Evolutionary conservation across 2,329 filamentous ascomycete species (phyloP).

Genomic region (Fusarium gaditjirri): DNA sequence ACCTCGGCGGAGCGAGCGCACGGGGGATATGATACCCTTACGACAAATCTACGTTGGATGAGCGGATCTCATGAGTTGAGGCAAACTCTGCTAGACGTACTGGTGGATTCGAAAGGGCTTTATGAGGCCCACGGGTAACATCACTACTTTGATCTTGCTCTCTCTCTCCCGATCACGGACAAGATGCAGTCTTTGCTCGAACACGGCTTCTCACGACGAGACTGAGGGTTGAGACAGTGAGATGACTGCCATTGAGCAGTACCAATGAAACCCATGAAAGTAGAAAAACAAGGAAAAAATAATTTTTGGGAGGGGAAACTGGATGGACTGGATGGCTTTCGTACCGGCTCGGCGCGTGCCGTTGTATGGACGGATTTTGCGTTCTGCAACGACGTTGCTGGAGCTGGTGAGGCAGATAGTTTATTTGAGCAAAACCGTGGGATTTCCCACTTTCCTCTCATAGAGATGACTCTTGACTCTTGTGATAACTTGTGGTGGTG

Average conservation of each 20-base stretch:
- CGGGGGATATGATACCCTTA: conserved; percentile 51
- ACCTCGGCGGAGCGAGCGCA: conserved; percentile 39
- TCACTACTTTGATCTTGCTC: conserved; percentile 25
- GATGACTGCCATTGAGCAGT: conserved; percentile 29
- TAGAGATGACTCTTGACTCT: background rate
- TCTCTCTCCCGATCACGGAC: conserved; percentile 10
- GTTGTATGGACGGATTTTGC: conserved; percentile 10
- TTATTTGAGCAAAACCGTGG: conserved; percentile 43
- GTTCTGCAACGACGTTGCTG: conserved; percentile 16
- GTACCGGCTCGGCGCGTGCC: conserved; percentile 37
- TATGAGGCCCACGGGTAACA: conserved; percentile 23
- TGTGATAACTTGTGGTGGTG: background rate
- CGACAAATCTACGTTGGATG: conserved; percentile 50
- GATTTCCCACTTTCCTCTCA: conserved; percentile 38
- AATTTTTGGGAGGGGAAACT: conserved; percentile 41
- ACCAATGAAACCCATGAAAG: conserved; percentile 30
- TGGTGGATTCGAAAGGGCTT: conserved; percentile 28
- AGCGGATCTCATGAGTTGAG: conserved; percentile 45
- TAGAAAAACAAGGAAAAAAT: conserved; percentile 44
- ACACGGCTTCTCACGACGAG: conserved; percentile 23
- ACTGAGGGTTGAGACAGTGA: conserved; percentile 14
- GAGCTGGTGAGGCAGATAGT: conserved; percentile 42
- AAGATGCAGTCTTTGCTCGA: conserved; percentile 25
- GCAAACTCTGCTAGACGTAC: conserved; percentile 43
- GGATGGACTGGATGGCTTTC: conserved; percentile 38